Base-by-base conservation (phyloP, 2,329 filamentous ascomycete species). In the Aspergillus costaricaensis region DNA sequence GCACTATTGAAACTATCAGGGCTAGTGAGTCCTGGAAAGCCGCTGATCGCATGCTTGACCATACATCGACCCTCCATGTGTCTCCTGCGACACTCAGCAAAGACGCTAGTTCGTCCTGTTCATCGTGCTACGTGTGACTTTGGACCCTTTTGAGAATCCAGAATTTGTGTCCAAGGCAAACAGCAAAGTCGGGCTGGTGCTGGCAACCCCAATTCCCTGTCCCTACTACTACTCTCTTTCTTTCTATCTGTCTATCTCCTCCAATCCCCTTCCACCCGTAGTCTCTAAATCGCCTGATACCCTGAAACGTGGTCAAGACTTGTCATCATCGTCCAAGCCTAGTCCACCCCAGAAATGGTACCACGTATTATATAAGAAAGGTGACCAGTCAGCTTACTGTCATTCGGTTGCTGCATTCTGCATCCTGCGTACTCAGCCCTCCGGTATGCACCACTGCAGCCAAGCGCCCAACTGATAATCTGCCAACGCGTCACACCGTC, bases 401-500 rank as follows among this genome's bases (percentile, higher is more conserved):
- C 39, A 47, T 53, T 54, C 39, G 23, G 50, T 38, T 19, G 44
- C 48, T 51, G 47, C 41, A 51, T 58, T 36, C 63, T 65, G 61
- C 64, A 58, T 53, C 59, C 63, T 64, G 63, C 63, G 58, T 50
- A 63, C 59, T 65, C 62, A 57, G 59, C 59, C 63, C 57, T 53
- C 58, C 59, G 55, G 61, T 61, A 54, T 57, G 58, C 57, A 32
- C 54, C 52, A 55, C 59, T 62, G 57, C 62, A 41, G 60, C 63
- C 60, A 58, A 60, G 54, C 43, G 47, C 57, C 58, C 51, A 56
- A 51, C 55, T 55, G 52, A 52, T 57, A 59, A 55, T 62, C 56
- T 57, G 53, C 49, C 58, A 67, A 67, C 67, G 61, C 66, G 67
- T 69, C 66, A 68, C 62, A 67, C 63, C 60, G 62, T 68, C 60